A percentile compares a stretch with the other conserved stretches of the same genome.
Evolutionary conservation across 2,329 filamentous ascomycete species (phyloP).

Genomic region (Epichloe bromicola): DNA sequence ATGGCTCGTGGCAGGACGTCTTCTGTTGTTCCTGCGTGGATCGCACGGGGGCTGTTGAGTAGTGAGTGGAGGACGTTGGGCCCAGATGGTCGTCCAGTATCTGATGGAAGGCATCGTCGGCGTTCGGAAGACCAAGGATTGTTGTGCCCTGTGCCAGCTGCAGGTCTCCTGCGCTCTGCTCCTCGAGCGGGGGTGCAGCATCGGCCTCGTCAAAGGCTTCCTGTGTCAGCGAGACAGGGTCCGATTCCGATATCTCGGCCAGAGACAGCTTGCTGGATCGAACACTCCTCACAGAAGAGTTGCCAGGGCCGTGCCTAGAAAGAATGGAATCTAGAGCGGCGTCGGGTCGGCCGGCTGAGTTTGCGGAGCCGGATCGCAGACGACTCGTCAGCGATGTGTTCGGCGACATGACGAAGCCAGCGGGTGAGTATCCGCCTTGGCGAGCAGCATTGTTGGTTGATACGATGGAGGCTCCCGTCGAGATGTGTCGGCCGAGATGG

Average conservation of each 20-base stretch:
- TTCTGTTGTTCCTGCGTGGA: too few relatives aligned
- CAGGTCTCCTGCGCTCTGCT: slow-evolving; percentile 20
- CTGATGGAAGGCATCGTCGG: slow-evolving; percentile 21
- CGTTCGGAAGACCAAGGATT: slow-evolving; percentile 12
- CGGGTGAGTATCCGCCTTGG: slow-evolving; percentile 57
- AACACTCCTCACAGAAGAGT: slow-evolving; percentile 38
- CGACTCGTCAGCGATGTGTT: slow-evolving; percentile 46
- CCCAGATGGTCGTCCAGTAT: slow-evolving; percentile 18
- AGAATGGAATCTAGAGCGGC: slow-evolving; percentile 26
- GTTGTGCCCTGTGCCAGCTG: slow-evolving; percentile 20
- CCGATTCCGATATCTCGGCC: slow-evolving; percentile 44
- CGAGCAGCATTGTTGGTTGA: slow-evolving; percentile 55
- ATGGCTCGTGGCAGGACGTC: slow-evolving; percentile 2
- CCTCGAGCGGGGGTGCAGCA: slow-evolving; percentile 22
- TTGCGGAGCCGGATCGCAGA: slow-evolving; percentile 41
- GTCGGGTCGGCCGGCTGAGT: slow-evolving; percentile 28
- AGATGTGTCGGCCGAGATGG: slow-evolving; percentile 30
- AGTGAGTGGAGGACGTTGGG: background rate
- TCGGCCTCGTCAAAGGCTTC: slow-evolving; percentile 43
- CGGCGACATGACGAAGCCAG: slow-evolving; percentile 54
- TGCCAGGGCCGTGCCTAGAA: slow-evolving; percentile 41
- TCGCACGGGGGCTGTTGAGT: background rate
- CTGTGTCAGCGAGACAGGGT: slow-evolving; percentile 36
- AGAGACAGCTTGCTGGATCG: slow-evolving; percentile 38
- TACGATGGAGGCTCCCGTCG: slow-evolving; percentile 48